Evolutionary conservation across 345 rosid genomes (phyloP).

Genomic region (Aquilaria sinensis): DNA sequence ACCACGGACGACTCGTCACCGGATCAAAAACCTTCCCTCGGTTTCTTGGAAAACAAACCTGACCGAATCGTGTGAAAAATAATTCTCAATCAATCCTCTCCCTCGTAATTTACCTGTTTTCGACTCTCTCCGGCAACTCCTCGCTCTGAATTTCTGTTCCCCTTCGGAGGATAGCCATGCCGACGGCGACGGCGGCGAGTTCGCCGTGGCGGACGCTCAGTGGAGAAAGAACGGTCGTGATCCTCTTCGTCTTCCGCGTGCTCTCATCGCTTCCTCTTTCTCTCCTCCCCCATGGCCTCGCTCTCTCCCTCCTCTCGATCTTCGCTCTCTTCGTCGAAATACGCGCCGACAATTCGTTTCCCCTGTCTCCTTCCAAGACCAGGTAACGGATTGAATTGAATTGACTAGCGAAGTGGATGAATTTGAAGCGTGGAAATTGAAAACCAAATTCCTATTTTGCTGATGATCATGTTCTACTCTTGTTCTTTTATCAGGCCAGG

Average conservation of each 20-base stretch:
- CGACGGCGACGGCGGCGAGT: slow-evolving; percentile 17
- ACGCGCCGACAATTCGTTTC: slow-evolving; percentile 38
- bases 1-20: too few species aligned
- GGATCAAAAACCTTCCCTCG: too few species aligned
- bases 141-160: not conserved
- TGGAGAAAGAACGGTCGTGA: slow-evolving; percentile 87
- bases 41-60: too few species aligned
- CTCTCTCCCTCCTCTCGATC: slow-evolving; percentile 49
- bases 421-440: too few species aligned
- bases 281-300: slow-evolving; percentile 59
- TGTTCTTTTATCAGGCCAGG: slow-evolving; percentile 48
- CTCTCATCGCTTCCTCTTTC: slow-evolving; percentile 54
- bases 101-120: slow-evolving; percentile 9
- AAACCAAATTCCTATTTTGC: not conserved
- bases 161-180: not conserved
- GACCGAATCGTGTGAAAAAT: too few species aligned
- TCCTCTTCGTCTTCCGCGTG: slow-evolving; percentile 42
- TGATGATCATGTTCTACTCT: not conserved
- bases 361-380: slow-evolving; percentile 39
- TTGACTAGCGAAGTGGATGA: not conserved
- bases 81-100: not conserved
- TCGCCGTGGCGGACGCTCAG: slow-evolving; percentile 28
- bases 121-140: too few species aligned
- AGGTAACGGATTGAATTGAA: slow-evolving; percentile 25
- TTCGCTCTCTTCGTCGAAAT: slow-evolving; percentile 66